These are phyloP conservation scores for Dactylellina leptospora DNA, from an alignment of 2,329 filamentous ascomycete genomes.

Conservation along the genomic window DNA sequence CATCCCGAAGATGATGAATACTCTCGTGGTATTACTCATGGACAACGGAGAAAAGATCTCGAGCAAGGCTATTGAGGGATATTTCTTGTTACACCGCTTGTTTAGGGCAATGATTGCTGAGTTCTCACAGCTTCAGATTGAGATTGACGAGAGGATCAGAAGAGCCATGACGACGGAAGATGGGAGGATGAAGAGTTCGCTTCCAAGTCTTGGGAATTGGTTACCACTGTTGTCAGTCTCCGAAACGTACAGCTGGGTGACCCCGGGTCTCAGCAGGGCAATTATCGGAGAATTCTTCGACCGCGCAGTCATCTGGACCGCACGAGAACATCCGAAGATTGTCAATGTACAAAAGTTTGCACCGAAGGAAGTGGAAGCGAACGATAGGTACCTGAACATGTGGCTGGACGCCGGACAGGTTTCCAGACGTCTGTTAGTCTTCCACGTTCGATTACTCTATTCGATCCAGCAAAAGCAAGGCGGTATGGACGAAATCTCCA, in stretches of 20 bases:
- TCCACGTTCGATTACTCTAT: constrained; percentile 38
- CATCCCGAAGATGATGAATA: constrained; percentile 53
- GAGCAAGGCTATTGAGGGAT: constrained; percentile 47
- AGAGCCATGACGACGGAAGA: constrained; percentile 20
- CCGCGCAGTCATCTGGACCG: constrained; percentile 44
- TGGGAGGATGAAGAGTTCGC: constrained; percentile 13
- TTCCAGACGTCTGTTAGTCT: constrained; percentile 37
- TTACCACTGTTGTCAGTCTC: constrained; percentile 33
- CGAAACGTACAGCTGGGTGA: constrained; percentile 40
- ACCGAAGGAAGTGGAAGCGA: constrained; percentile 10
- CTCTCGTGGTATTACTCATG: constrained; percentile 43
- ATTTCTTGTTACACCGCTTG: constrained; percentile 41
- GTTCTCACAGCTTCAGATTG: constrained; percentile 29
- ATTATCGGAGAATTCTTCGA: constrained; percentile 49
- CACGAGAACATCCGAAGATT: constrained; percentile 32
- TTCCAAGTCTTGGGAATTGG: constrained; percentile 38
- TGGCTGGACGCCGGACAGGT: constrained; percentile 35
- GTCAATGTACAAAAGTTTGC: constrained; percentile 31
- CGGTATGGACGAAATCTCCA: constrained; percentile 34
- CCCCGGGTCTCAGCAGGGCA: constrained; percentile 29
- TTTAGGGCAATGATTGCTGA: constrained; percentile 37
- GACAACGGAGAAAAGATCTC: constrained; percentile 46
- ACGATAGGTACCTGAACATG: constrained; percentile 25
- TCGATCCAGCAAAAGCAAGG: constrained; percentile 34
- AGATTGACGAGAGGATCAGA: constrained; percentile 37